These are phyloP conservation scores for Scytalidium lignicola DNA, from an alignment of 2,329 filamentous ascomycete genomes.

Conservation along the genomic window DNA sequence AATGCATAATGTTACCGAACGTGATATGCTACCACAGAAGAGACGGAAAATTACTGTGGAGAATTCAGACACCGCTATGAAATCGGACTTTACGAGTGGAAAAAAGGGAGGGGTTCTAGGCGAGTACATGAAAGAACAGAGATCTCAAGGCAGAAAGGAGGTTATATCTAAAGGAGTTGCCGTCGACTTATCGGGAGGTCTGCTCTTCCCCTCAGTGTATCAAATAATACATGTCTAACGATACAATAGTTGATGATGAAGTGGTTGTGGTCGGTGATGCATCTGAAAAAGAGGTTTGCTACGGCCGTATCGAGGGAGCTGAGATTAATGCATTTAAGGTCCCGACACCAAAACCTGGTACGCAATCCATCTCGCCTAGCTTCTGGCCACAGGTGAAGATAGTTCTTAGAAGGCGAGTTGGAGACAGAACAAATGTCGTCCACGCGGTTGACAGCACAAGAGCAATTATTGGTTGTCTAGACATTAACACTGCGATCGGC, in stretches of 20 bases:
- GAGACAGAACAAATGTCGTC: constrained; percentile 55
- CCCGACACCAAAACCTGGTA: constrained; percentile 62
- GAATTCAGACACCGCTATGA: constrained; percentile 35
- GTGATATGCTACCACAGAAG: constrained; percentile 58
- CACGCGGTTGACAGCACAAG: constrained; percentile 68
- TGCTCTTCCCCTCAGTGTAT: not conserved
- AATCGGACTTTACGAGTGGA: constrained; percentile 37
- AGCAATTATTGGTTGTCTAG: constrained; percentile 70
- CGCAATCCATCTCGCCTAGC: constrained; percentile 47
- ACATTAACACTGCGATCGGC: constrained; percentile 59
- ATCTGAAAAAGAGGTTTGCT: constrained; percentile 70
- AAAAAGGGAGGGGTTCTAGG: constrained; percentile 57
- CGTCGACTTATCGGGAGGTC: constrained; percentile 38
- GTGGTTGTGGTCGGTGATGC: constrained; percentile 53
- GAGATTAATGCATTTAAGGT: constrained; percentile 62
- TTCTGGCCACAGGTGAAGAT: constrained; percentile 75
- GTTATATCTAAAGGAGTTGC: constrained; percentile 26
- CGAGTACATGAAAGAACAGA: constrained; percentile 60
- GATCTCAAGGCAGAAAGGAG: constrained; percentile 36
- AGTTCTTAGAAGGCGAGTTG: constrained; percentile 54
- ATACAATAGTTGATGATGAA: constrained; percentile 49
- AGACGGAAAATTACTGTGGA: constrained; percentile 53
- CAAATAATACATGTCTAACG: not conserved
- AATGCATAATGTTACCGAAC: constrained; percentile 68
- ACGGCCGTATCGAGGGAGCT: constrained; percentile 67